phyloP scores from a whole-genome alignment of 176 grass and related monocot species.

The Canna indica region DNA sequence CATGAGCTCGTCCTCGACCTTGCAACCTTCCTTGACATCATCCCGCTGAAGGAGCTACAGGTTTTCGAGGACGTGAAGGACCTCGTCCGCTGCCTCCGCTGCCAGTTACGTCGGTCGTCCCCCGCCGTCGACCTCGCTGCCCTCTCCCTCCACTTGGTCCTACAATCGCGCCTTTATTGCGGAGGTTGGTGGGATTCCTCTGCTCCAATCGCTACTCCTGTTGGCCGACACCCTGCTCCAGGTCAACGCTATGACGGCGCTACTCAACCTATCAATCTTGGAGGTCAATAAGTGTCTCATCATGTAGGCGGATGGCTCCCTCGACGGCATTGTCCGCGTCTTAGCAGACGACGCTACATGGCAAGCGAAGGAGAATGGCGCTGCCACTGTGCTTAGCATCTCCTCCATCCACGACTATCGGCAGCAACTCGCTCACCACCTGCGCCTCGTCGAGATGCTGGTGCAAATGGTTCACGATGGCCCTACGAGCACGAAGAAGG shows the following conservation, averaged over 20 bases:
- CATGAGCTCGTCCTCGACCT: not conserved
- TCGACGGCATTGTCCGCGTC: conserved; percentile 11
- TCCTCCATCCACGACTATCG: not conserved
- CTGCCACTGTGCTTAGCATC: conserved; percentile 17
- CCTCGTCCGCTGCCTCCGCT: not conserved
- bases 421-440: not conserved
- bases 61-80: not conserved
- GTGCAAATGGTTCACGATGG: conserved; percentile 2
- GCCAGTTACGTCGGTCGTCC: not conserved
- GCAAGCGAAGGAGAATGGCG: conserved; percentile 13
- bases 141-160: not conserved
- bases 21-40: conserved; percentile 4
- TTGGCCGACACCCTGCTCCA: not conserved
- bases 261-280: conserved; percentile 20
- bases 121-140: not conserved
- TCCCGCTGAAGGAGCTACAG: not conserved
- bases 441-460: not conserved
- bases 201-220: conserved; percentile 3
- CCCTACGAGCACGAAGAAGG: not conserved
- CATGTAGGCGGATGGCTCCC: conserved; percentile 10
- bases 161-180: conserved; percentile 9
- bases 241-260: not conserved
- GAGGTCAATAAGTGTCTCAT: conserved; percentile 10
- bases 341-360: not conserved
- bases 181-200: conserved; percentile 16